Conservation (phyloP, 306 rosid species). For the Astragalus glycyphyllos region DNA sequence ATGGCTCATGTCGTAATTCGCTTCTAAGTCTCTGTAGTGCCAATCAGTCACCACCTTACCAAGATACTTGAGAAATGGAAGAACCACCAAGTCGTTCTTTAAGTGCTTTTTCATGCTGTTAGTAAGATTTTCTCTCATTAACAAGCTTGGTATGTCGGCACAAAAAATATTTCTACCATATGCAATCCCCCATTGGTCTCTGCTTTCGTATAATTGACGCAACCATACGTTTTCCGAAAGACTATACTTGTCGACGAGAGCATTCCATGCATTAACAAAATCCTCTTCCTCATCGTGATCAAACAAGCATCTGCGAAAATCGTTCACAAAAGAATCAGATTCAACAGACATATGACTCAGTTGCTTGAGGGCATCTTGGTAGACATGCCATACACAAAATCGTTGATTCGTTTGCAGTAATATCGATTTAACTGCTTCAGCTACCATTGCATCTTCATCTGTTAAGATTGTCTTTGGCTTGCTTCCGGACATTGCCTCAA, state of each 20-base stretch:
- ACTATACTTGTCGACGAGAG: constrained; percentile 50
- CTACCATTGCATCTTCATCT: constrained; percentile 51
- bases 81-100: constrained; percentile 48
- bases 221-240: constrained; percentile 62
- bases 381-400: constrained; percentile 62
- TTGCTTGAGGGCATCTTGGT: constrained; percentile 56
- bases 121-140: constrained; percentile 49
- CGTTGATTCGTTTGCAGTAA: constrained; percentile 50
- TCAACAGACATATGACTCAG: constrained; percentile 44
- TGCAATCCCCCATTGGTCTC: constrained; percentile 62
- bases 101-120: constrained; percentile 54
- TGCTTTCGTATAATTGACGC: constrained; percentile 48
- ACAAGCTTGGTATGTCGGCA: constrained; percentile 54
- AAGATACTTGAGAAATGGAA: constrained; percentile 57
- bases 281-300: constrained; percentile 60
- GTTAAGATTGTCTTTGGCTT: constrained; percentile 64
- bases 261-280: constrained; percentile 63
- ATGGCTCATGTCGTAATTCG: constrained; percentile 57
- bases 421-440: constrained; percentile 49
- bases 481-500: constrained; percentile 58
- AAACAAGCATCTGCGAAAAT: constrained; percentile 59
- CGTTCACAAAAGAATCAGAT: constrained; percentile 50
- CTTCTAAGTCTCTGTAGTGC: constrained; percentile 67
- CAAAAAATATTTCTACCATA: constrained; percentile 53
- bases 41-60: constrained; percentile 56